A percentile compares a stretch with the other conserved stretches of the same genome.
phyloP scores from a whole-genome alignment of 2,329 filamentous ascomycete genomes.

The Aspergillus japonicus region DNA sequence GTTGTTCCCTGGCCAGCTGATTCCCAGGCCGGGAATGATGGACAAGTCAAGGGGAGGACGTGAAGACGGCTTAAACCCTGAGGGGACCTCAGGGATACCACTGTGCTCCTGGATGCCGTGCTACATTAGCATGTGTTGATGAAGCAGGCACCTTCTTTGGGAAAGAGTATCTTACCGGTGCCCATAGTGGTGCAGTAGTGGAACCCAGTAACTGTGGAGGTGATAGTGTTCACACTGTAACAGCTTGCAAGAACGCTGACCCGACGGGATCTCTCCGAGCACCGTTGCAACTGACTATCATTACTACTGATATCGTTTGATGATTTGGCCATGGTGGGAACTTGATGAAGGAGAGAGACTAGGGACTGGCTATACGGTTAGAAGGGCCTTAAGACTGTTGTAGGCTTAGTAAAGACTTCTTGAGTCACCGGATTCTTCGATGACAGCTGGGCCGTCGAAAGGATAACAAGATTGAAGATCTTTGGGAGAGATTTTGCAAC shows the following conservation, averaged over 20 bases:
- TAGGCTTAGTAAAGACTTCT: background rate
- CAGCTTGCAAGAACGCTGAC: constrained; percentile 85
- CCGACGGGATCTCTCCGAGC: constrained; percentile 49
- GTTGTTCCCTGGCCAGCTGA: constrained; percentile 40
- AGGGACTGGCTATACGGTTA: background rate
- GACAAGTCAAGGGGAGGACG: constrained; percentile 84
- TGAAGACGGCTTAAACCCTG: constrained; percentile 80
- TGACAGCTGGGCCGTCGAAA: too few species aligned
- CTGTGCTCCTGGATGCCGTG: constrained; percentile 63
- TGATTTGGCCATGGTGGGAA: constrained; percentile 43
- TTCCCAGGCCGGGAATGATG: constrained; percentile 63
- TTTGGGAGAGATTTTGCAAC: background rate
- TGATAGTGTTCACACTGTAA: constrained; percentile 74
- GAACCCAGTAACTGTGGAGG: constrained; percentile 73
- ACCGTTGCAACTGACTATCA: constrained; percentile 59
- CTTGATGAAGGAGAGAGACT: constrained; percentile 5
- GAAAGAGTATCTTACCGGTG: constrained; percentile 58
- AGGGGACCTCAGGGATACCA: constrained; percentile 94
- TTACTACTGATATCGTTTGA: constrained; percentile 73
- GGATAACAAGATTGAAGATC: too few species aligned
- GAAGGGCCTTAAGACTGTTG: background rate
- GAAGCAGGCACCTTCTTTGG: background rate
- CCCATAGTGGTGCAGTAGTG: constrained; percentile 95
- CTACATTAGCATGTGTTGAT: constrained; percentile 5
- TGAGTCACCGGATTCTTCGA: background rate